Percentiles rank a stretch among this genome's conserved stretches.
Evolutionary conservation across 2,329 filamentous ascomycete genomes (phyloP).

Genomic region (Exophiala lecanii-corni): DNA sequence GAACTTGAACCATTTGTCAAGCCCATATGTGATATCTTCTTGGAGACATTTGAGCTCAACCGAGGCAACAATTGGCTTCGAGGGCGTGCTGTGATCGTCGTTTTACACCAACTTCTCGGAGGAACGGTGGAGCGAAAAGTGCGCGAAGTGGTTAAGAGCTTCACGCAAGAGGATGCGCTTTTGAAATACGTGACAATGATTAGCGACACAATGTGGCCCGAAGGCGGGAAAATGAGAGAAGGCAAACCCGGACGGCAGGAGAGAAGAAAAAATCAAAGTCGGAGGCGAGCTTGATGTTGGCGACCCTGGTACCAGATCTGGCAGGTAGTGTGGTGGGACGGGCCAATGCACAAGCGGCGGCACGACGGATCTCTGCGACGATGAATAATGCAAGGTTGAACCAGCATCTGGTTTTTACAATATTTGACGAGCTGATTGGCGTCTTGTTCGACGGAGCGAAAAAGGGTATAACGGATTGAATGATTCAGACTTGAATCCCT

Average conservation of each 20-base stretch:
- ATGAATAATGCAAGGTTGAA: slow-evolving; percentile 89
- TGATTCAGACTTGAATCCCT: too few relatives aligned
- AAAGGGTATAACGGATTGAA: too few relatives aligned
- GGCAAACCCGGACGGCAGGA: slow-evolving; percentile 56
- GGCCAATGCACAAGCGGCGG: slow-evolving; percentile 84
- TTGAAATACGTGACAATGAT: slow-evolving; percentile 69
- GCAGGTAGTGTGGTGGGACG: slow-evolving; percentile 90
- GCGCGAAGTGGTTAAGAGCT: slow-evolving; percentile 70
- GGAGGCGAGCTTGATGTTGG: slow-evolving; percentile 84
- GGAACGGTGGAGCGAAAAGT: slow-evolving; percentile 96
- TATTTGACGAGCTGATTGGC: slow-evolving; percentile 65
- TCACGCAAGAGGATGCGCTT: slow-evolving; percentile 74
- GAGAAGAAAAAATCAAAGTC: slow-evolving; percentile 77
- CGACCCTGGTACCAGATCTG: slow-evolving; percentile 83
- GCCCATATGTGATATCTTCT: slow-evolving; percentile 94
- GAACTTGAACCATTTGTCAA: slow-evolving; percentile 95
- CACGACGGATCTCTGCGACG: slow-evolving; percentile 80
- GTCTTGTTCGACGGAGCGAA: slow-evolving; percentile 52
- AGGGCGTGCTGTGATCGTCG: slow-evolving; percentile 89
- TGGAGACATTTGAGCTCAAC: slow-evolving; percentile 92
- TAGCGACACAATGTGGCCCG: slow-evolving; percentile 77
- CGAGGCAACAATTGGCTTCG: slow-evolving; percentile 96
- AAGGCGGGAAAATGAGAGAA: slow-evolving; percentile 42
- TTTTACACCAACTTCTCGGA: slow-evolving; percentile 89
- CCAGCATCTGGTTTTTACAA: slow-evolving; percentile 65